phyloP scores from a whole-genome alignment of 345 rosid genomes.

The Jatropha curcas region DNA sequence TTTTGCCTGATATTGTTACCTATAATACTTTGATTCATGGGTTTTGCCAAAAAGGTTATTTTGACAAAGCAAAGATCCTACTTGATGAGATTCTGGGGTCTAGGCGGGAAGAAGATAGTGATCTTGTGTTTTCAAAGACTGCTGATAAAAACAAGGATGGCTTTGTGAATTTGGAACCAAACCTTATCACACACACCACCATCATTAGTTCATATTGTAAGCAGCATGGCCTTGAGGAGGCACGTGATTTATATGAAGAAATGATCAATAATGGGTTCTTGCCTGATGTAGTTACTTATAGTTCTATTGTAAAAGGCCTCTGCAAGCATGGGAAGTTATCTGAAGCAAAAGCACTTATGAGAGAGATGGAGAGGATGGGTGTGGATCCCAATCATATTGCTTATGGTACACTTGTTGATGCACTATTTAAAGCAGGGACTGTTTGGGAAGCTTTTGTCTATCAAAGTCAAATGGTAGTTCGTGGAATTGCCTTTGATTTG shows the following conservation, averaged over 20 bases:
- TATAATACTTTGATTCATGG: slow-evolving; percentile 63
- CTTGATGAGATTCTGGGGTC: slow-evolving; percentile 47
- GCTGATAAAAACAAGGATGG: slow-evolving; percentile 15
- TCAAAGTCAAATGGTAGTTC: slow-evolving; percentile 73
- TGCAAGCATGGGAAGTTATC: slow-evolving; percentile 60
- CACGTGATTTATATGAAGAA: slow-evolving; percentile 54
- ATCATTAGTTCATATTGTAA: slow-evolving; percentile 63
- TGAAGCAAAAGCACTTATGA: slow-evolving; percentile 60
- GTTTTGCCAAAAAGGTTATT: slow-evolving; percentile 58
- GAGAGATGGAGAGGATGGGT: slow-evolving; percentile 68
- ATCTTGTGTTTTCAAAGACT: background rate
- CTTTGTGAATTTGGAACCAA: slow-evolving; percentile 36
- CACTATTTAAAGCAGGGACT: slow-evolving; percentile 59
- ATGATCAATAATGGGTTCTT: slow-evolving; percentile 55
- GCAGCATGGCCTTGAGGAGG: slow-evolving; percentile 59
- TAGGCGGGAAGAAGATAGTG: slow-evolving; percentile 12
- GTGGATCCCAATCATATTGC: slow-evolving; percentile 68
- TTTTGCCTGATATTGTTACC: slow-evolving; percentile 53
- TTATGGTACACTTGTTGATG: slow-evolving; percentile 66
- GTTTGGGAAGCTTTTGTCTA: slow-evolving; percentile 59
- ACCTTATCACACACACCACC: slow-evolving; percentile 68
- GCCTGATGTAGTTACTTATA: slow-evolving; percentile 78
- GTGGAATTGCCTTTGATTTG: slow-evolving; percentile 71
- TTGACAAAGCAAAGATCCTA: slow-evolving; percentile 56
- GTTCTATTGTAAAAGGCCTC: slow-evolving; percentile 66